A percentile compares a stretch with the other conserved stretches of the same genome.
These are phyloP conservation scores for Cryomyces minteri DNA, from an alignment of 495 filamentous ascomycete genomes.

Conservation along the genomic window DNA sequence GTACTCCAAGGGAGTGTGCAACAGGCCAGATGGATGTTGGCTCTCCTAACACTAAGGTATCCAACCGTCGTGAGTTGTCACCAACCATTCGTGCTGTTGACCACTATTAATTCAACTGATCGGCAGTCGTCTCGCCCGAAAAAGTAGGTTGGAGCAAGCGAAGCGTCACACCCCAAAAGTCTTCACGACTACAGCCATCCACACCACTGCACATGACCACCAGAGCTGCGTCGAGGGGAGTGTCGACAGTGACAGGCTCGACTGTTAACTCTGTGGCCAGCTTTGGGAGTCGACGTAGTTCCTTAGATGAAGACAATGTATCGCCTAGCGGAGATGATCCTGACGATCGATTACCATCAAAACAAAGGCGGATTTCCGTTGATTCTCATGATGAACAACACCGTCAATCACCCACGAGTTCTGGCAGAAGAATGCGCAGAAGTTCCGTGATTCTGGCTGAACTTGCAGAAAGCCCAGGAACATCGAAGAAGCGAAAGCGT, in stretches of 20 bases:
- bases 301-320: slow-evolving; percentile 1
- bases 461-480: too few relatives aligned
- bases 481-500: too few relatives aligned
- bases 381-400: neutral
- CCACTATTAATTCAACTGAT: too few relatives aligned
- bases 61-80: too few relatives aligned
- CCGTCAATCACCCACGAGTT: neutral
- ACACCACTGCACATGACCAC: slow-evolving; percentile 17
- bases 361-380: slow-evolving; percentile 4
- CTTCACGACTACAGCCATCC: slow-evolving; percentile 17
- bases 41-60: too few relatives aligned
- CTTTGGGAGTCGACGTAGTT: slow-evolving; percentile 12
- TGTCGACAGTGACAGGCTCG: slow-evolving; percentile 9
- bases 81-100: too few relatives aligned
- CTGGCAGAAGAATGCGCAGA: too few relatives aligned
- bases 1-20: too few relatives aligned
- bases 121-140: too few relatives aligned
- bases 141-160: neutral
- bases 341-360: neutral
- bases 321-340: neutral
- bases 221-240: slow-evolving; percentile 13
- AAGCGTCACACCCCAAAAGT: neutral
- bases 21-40: too few relatives aligned
- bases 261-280: slow-evolving; percentile 8
- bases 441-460: too few relatives aligned